Evolutionary conservation across 2,329 filamentous ascomycete genomes (phyloP), one percentile per base, ranked within the genome.

Genomic region (Scytalidium sp.): DNA sequence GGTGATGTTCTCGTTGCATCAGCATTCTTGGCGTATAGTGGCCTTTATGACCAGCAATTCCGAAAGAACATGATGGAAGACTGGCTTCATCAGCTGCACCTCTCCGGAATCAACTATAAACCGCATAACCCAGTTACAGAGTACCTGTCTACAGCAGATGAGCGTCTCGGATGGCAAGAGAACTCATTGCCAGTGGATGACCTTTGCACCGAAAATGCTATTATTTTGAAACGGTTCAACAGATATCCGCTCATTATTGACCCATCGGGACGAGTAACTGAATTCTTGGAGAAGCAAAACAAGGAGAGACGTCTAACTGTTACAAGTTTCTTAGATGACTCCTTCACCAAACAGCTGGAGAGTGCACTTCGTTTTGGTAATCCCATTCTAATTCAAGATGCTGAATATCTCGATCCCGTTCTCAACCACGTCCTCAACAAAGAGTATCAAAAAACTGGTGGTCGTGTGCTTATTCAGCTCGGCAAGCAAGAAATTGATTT

Each of bases 401-500:
- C 94, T 1, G 95, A 99, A 71, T 89, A 99, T 67, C 75, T 99
- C 50, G 94, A 99, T 64, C 95, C 95, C 1, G 92, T 99, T 52
- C 84, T 99, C 61, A 99, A 97, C 65, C 94, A 99, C 62, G 93
- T 99, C 49, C 83, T 99, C 70, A 99, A 99, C 75, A 99, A 99
- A 70, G 94, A 99, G 66, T 99, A 99, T 70, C 95, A 99, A 71
- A 95, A 92, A 75, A 99, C 95, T 22, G 94, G 94, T 59, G 94
- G 94, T 19, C 93, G 94, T 80, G 93, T 97, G 42, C 84, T 99
- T 47, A 99, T 99, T 56, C 94, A 99, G 70, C 88, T 99, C 39
- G 94, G 94, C 63, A 97, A 94, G 71, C 95, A 99, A 70, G 92
- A 99, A 71, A 99, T 99, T 58, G 94, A 99, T 70, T 99, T 99